Percentiles rank a stretch among this genome's conserved stretches.
Conservation (phyloP, 257 asterid genomes). For the Fraxinus excelsior region DNA sequence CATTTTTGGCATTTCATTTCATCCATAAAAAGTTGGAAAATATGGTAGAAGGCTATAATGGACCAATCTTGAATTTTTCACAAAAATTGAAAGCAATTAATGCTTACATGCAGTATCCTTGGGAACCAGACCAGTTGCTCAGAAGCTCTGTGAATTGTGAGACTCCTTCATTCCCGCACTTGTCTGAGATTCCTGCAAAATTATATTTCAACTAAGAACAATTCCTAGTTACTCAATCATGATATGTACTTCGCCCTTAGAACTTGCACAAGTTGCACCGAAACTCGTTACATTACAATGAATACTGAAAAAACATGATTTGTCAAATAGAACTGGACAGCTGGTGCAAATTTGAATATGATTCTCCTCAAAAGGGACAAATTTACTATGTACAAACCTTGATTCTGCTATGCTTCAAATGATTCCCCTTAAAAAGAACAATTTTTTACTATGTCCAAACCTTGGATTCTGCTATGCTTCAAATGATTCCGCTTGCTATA, state of each 20-base stretch:
- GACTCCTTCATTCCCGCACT: slow-evolving; percentile 52
- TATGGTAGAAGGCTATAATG: neutral
- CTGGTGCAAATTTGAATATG: too few species aligned
- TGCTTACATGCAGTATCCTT: slow-evolving; percentile 84
- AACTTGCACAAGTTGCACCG: slow-evolving; percentile 6
- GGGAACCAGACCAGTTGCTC: slow-evolving; percentile 64
- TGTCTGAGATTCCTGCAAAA: slow-evolving; percentile 63
- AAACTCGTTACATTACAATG: neutral
- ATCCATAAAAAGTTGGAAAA: slow-evolving; percentile 2
- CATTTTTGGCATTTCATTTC: neutral
- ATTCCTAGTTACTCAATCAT: neutral
- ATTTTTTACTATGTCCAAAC: neutral
- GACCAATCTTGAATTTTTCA: neutral
- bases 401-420: too few species aligned
- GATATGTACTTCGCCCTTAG: slow-evolving; percentile 1
- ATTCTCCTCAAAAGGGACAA: too few species aligned
- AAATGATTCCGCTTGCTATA: slow-evolving; percentile 1
- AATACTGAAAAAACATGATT: neutral
- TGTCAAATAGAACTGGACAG: neutral
- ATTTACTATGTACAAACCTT: too few species aligned
- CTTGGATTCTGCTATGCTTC: neutral
- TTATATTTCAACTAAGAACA: slow-evolving; percentile 14
- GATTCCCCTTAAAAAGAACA: neutral
- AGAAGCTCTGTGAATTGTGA: slow-evolving; percentile 61
- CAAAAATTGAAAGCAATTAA: slow-evolving; percentile 15